Evolutionary conservation across 2,329 filamentous ascomycete species (phyloP).

Genomic region (Aspergillus aculeatinus): DNA sequence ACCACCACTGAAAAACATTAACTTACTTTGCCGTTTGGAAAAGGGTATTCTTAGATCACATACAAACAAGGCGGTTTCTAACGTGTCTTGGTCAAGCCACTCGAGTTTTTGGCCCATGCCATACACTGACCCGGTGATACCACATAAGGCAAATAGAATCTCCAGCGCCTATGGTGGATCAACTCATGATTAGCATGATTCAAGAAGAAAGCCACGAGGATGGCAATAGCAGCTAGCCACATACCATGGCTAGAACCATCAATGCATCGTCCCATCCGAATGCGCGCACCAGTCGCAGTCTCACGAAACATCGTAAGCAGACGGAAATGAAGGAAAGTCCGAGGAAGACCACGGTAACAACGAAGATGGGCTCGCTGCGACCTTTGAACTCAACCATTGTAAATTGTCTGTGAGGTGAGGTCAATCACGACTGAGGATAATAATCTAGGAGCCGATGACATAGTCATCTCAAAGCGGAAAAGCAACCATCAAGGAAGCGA

Average conservation of each 20-base stretch:
- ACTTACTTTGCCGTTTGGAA: neutral
- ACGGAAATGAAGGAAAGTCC: slow-evolving; percentile 34
- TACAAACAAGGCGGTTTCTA: slow-evolving; percentile 38
- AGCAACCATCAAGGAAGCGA: neutral
- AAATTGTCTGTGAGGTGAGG: slow-evolving; percentile 9
- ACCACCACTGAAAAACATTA: slow-evolving; percentile 45
- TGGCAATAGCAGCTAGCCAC: neutral
- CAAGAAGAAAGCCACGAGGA: neutral
- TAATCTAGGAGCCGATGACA: slow-evolving; percentile 6
- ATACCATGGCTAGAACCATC: slow-evolving; percentile 40
- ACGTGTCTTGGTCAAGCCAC: slow-evolving; percentile 19
- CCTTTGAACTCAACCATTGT: slow-evolving; percentile 34
- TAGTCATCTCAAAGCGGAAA: slow-evolving; percentile 9
- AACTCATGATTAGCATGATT: neutral
- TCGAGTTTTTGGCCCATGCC: slow-evolving; percentile 30
- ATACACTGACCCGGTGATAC: slow-evolving; percentile 35
- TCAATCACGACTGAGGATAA: neutral
- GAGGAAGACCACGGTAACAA: slow-evolving; percentile 34
- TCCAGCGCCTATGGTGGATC: slow-evolving; percentile 27
- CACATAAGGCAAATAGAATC: slow-evolving; percentile 37
- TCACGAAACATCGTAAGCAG: slow-evolving; percentile 38
- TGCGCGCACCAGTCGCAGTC: slow-evolving; percentile 33
- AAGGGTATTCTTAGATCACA: slow-evolving; percentile 10
- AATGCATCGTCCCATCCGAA: slow-evolving; percentile 42
- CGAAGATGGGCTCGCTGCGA: slow-evolving; percentile 34